Evolutionary conservation across 2,329 filamentous ascomycete genomes (phyloP).

Genomic region (Verticillium nubilum): DNA sequence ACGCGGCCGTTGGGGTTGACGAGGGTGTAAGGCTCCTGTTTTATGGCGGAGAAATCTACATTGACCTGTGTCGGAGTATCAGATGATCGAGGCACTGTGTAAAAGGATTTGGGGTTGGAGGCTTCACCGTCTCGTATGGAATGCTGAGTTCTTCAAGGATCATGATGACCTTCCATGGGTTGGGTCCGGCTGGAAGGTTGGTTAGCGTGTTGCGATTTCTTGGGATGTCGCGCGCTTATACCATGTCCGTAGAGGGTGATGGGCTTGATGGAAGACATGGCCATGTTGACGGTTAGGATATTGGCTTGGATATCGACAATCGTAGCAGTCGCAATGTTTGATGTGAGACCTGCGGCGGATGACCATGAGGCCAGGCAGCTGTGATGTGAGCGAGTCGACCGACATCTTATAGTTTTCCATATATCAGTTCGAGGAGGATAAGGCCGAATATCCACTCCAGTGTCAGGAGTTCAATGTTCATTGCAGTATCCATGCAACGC

Average conservation of each 20-base stretch:
- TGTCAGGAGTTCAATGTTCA: too few species aligned
- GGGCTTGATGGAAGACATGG: not conserved
- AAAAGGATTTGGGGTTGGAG: not conserved
- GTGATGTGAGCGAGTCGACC: too few species aligned
- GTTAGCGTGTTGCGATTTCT: not conserved
- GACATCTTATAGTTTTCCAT: too few species aligned
- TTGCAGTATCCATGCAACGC: too few species aligned
- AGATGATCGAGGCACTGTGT: not conserved
- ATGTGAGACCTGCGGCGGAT: not conserved
- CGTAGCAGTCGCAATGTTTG: not conserved
- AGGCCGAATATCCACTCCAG: too few species aligned
- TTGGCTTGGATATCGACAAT: not conserved
- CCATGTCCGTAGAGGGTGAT: not conserved
- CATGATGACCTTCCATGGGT: conserved; percentile 25
- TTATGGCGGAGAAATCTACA: conserved; percentile 16
- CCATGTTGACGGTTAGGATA: too few species aligned
- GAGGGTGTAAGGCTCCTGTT: conserved; percentile 16
- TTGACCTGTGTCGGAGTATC: conserved; percentile 6
- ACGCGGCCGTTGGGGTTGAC: conserved; percentile 30
- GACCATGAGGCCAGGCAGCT: not conserved
- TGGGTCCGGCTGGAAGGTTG: conserved; percentile 14
- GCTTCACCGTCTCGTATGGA: conserved; percentile 21
- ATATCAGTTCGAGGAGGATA: too few species aligned
- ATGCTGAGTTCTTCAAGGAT: conserved; percentile 29
- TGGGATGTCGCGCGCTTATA: not conserved